These are phyloP conservation scores for Euphrasia arctica DNA, from an alignment of 305 asterid species.

Conservation along the genomic window DNA sequence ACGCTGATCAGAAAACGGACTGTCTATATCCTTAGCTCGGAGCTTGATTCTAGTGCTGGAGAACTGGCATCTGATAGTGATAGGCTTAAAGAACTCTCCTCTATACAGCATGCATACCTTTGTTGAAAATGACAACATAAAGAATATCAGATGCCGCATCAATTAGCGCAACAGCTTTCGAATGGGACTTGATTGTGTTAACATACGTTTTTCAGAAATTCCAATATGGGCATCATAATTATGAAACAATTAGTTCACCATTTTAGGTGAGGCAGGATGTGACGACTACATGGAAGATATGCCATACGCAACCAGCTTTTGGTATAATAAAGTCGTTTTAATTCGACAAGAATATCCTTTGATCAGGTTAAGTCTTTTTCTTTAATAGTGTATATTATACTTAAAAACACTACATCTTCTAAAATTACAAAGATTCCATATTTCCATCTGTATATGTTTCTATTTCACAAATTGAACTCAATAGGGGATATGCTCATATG, in stretches of 20 bases:
- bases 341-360: not conserved
- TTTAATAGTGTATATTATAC: not conserved
- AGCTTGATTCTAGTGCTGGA: constrained; percentile 10
- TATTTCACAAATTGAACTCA: not conserved
- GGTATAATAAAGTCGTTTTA: too few species aligned
- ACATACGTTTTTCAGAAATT: constrained; percentile 15
- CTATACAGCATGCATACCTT: not conserved
- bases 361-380: not conserved
- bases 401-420: not conserved
- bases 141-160: not conserved
- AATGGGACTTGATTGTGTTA: not conserved
- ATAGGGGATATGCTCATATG: not conserved
- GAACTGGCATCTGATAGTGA: constrained; percentile 17
- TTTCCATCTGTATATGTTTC: not conserved
- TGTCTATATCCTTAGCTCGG: not conserved
- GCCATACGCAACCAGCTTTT: not conserved
- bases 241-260: constrained; percentile 8
- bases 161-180: not conserved
- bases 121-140: constrained; percentile 18
- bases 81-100: constrained; percentile 18
- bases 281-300: constrained; percentile 1
- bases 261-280: not conserved
- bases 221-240: not conserved
- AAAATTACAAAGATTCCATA: not conserved
- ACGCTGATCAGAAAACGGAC: constrained; percentile 3